Evolutionary conservation across 345 rosid genomes (phyloP).

Genomic region (Heritiera fomes): DNA sequence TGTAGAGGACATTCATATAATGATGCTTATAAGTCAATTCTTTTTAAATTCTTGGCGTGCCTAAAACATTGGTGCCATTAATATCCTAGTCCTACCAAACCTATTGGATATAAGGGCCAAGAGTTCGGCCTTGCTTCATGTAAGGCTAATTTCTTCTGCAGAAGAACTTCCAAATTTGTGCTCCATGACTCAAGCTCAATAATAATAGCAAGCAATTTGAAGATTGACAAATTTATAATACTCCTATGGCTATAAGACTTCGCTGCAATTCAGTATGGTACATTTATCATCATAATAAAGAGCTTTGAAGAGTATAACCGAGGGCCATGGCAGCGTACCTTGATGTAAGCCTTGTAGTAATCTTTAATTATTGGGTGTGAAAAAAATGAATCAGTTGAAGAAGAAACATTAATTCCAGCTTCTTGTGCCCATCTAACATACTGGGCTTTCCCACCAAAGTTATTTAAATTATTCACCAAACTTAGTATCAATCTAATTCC

Average conservation of each 20-base stretch:
- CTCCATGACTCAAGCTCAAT: constrained; percentile 29
- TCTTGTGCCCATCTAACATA: constrained; percentile 43
- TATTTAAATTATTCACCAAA: constrained; percentile 48
- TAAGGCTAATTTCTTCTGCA: neutral
- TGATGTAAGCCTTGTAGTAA: constrained; percentile 24
- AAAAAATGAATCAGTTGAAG: constrained; percentile 23
- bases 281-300: neutral
- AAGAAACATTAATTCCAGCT: constrained; percentile 24
- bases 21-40: neutral
- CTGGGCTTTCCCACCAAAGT: constrained; percentile 57
- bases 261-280: neutral
- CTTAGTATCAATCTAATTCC: constrained; percentile 44
- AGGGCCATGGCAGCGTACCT: neutral
- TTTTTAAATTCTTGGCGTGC: neutral
- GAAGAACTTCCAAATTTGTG: neutral
- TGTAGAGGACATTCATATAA: neutral
- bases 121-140: neutral
- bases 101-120: neutral
- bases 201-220: neutral
- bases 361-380: constrained; percentile 20
- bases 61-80: neutral
- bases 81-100: neutral
- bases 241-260: neutral
- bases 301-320: neutral
- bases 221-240: neutral